Evolutionary conservation across 139 green algal genomes (phyloP), one percentile per base, ranked within the genome.

Genomic region (Chlorella sp.): DNA sequence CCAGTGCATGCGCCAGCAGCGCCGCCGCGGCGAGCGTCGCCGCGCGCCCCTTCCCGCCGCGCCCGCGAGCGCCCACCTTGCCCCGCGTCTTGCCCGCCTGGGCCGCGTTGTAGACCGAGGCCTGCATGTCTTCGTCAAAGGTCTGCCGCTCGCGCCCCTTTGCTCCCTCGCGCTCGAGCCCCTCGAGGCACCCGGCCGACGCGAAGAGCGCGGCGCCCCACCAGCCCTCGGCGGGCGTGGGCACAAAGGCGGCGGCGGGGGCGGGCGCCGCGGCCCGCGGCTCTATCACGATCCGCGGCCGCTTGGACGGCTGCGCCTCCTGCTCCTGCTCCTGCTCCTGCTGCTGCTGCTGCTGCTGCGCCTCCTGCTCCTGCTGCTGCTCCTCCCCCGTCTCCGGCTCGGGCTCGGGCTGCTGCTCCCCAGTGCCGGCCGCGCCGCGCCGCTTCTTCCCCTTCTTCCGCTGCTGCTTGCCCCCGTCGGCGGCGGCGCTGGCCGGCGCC

Each of bases 171-270:
- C 89, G 56, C 3, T 89, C 82, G 45, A 91, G 21, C 1, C 84
- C 85, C 62, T 87, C 90, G 73, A 96, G 46, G 25, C 80, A 80
- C 3, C 87, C 91, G 0, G 79, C 87, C 29, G 81, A 91, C 12
- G 50, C 67, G 65, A 95, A 96, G 50, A 80, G 81, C 40, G 76
- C 86, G 38, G 81, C 85, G 23, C 92, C 92, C 92, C 92, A 96
- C 92, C 92, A 96, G 29, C 88, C 90, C 9, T 58, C 74, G 6
- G 53, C 79, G 75, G 5, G 90, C 9, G 74, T 85, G 46, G 76
- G 29, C 56, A 60, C 62, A 60, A 82, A 75, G 33, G 68, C 5
- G 29, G 36, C 14, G 3, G 35, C 35, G 5, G 67, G 50, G 25
- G 19, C 45, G 1, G 21, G 12, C 2, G 51, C 78, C 11, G 38